These are phyloP conservation scores for Cystoisospora suis DNA, from an alignment of 169 alveolate species.

Conservation along the genomic window DNA sequence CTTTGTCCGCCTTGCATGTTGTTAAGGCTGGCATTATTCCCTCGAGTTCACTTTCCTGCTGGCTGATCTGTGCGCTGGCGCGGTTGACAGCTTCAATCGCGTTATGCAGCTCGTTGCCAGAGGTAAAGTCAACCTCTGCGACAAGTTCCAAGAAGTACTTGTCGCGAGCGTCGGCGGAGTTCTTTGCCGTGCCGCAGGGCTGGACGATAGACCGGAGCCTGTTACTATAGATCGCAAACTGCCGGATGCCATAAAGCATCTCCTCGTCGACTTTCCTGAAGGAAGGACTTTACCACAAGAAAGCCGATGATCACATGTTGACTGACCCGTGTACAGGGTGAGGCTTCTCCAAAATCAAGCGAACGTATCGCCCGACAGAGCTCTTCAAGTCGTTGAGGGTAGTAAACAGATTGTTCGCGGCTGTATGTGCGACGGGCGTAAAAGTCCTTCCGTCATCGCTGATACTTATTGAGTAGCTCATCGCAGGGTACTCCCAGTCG, in stretches of 20 bases:
- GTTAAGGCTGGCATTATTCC: conserved; percentile 49
- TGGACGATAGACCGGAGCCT: conserved; percentile 87
- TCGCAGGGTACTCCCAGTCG: conserved; percentile 89
- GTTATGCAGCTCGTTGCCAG: conserved; percentile 72
- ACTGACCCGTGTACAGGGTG: conserved; percentile 78
- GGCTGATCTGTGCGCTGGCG: conserved; percentile 53
- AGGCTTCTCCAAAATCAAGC: conserved; percentile 72
- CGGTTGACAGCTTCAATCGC: conserved; percentile 39
- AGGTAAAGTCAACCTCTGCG: conserved; percentile 79
- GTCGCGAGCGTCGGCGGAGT: conserved; percentile 88
- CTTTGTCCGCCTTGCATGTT: conserved; percentile 62
- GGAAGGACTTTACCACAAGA: not conserved
- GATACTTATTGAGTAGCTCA: conserved; percentile 75
- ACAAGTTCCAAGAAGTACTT: conserved; percentile 87
- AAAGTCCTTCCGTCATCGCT: conserved; percentile 76
- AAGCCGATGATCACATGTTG: not conserved
- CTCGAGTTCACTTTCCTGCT: conserved; percentile 56
- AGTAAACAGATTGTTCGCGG: conserved; percentile 71
- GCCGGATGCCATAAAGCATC: conserved; percentile 81
- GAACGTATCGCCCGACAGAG: conserved; percentile 74
- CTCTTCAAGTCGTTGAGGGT: conserved; percentile 72
- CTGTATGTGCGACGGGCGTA: conserved; percentile 58
- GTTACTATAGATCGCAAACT: conserved; percentile 79
- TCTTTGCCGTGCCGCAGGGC: conserved; percentile 82
- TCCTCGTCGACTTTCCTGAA: conserved; percentile 37